Evolutionary conservation across 164 flowering plant genomes (phyloP).

Genomic region (Saururus chinensis): DNA sequence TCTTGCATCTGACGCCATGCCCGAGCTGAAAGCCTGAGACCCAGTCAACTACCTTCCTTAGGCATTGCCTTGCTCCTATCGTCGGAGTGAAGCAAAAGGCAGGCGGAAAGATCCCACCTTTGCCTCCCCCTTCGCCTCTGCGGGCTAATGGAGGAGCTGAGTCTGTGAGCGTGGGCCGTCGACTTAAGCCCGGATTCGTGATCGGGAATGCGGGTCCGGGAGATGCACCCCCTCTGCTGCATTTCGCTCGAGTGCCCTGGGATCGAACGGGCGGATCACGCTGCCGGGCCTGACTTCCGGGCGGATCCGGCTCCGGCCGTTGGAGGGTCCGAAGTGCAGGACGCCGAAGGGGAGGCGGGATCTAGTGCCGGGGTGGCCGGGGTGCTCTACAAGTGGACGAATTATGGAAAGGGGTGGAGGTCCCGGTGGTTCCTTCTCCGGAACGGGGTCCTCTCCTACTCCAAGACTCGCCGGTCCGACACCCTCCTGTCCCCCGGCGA

Average conservation of each 20-base stretch:
- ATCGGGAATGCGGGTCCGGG: constrained; percentile 58
- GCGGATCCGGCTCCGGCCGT: constrained; percentile 10
- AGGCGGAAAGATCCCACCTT: not conserved
- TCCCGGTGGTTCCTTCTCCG: constrained; percentile 70
- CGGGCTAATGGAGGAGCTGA: not conserved
- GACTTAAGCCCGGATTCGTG: too few relatives aligned
- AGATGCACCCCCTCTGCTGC: constrained; percentile 87
- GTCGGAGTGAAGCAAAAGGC: not conserved
- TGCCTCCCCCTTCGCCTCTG: not conserved
- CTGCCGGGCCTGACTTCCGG: constrained; percentile 36
- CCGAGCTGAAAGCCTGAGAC: not conserved
- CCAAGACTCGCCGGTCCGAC: constrained; percentile 52
- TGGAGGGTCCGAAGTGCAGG: constrained; percentile 4
- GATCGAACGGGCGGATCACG: not conserved
- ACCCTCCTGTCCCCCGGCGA: constrained; percentile 25
- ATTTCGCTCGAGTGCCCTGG: constrained; percentile 46
- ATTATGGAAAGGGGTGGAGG: constrained; percentile 96
- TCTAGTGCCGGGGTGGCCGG: constrained; percentile 61
- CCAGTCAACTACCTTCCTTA: not conserved
- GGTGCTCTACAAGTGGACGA: constrained; percentile 83
- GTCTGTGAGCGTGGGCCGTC: not conserved
- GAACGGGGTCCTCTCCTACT: constrained; percentile 68
- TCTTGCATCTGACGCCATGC: not conserved
- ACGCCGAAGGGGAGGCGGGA: constrained; percentile 22
- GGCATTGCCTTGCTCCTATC: not conserved